Evolutionary conservation across 2,329 filamentous ascomycete species (phyloP), one percentile per base, ranked within the genome.

Genomic region (Hypoxylon rubiginosum): DNA sequence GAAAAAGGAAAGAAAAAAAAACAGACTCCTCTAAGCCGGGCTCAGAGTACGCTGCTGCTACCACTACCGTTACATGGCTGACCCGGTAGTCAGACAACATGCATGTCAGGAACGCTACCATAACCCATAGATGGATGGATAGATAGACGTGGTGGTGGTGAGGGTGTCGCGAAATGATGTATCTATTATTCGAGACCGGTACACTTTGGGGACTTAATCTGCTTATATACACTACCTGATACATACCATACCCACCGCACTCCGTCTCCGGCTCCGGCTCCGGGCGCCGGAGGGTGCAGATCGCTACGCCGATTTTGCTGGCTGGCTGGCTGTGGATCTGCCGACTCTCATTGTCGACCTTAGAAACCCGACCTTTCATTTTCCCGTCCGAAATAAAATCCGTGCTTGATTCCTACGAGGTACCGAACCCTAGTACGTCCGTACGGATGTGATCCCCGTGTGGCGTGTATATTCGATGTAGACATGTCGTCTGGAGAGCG

Each of bases 31-130:
- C 17, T 17, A 3, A 43, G n/a, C 39, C 39, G 39, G 39, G 39
- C 17, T 43, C 39, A 17, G 39, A 43, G 39, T 43, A 43, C 5
- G 6, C 13, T 7, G n/a, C 9, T 19, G 6, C 39, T 17, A 19
- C 39, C n/a, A n/a, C n/a, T n/a, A 43, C 15, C n/a, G 39, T 43
- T 43, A 43, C 39, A 43, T 43, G 39, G 39, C n/a, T 43, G n/a
- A 43, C 39, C 39, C 39, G 39, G 39, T 19, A 19, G 39, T n/a
- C 39, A 43, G 11, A 15, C 34, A 15, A 36, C 34, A 15, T 36
- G 34, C 34, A 36, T 36, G 34, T 36, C 34, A 43, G 39, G 39
- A 41, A 17, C 36, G 32, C 32, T 34, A 34, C 32, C n/a, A 41
- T 41, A 3, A 41, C 36, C 36, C n/a, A 41, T 17, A 7, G 39